Base-by-base conservation (phyloP, 2,329 filamentous ascomycete species). In the Nemania sp. region DNA sequence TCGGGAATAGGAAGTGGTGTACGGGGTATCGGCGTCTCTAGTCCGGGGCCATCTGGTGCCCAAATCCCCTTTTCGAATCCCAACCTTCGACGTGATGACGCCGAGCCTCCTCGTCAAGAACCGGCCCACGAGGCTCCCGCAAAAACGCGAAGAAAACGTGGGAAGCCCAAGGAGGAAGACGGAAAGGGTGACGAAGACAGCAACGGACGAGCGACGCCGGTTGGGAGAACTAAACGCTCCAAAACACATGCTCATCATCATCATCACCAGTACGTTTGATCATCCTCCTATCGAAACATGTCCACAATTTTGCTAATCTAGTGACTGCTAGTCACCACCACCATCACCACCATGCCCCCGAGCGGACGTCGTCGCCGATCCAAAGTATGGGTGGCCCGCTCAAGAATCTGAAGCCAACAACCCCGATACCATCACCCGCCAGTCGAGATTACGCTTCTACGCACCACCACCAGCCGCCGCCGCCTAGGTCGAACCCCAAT, bases 141-240 rank as follows among this genome's bases (percentile, higher is more conserved):
- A 49, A 82, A 76, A 4, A 74, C 75, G 8, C 77, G 81, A 39
- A 80, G 78, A 36, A 84, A 85, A 66, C 80, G 86, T 52, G 79
- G 89, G 57, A 90, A 91, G 69, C 75, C 86, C 2, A 90, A 91
- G 66, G 89, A 96, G 48, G 91, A 94, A 39, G 88, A 90, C 3
- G 70, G 70, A 24, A 82, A 80, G 58, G 77, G 78, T 26, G 90
- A 84, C 56, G 90, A 94, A 53, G 84, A 83, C 52, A 82, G 77
- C 52, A 81, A 80, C 28, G 86, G 85, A 22, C 77, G 84, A 61
- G 76, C 76, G 11, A 86, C 86, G 2, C 84, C 86, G 1, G 78
- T 77, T 42, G 75, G 75, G 22, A 66, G 77, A 37, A 80, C 77
- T 51, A 89, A 91, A 66, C 85, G 86, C 56, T 70, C 80, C 50